Conservation (phyloP, 768 basidiomycete genomes). For the Amanita rimosa region DNA sequence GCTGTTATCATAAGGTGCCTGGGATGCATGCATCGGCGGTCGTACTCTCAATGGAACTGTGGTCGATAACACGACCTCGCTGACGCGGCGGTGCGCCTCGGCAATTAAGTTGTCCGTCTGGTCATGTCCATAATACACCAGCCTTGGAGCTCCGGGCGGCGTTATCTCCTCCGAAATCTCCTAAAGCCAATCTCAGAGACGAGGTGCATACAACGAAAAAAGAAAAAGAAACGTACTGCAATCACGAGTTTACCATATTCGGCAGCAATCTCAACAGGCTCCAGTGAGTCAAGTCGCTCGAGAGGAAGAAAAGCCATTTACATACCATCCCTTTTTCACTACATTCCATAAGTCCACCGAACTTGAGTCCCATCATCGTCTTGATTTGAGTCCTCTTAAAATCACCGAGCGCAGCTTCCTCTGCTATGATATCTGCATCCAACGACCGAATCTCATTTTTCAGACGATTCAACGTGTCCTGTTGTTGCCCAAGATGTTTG, state of each 20-base stretch:
- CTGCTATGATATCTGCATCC: slow-evolving; percentile 75
- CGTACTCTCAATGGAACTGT: slow-evolving; percentile 18
- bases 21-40: background rate
- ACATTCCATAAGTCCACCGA: slow-evolving; percentile 76
- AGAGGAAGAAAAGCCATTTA: slow-evolving; percentile 2
- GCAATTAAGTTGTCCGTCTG: slow-evolving; percentile 49
- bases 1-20: background rate
- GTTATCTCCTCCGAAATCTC: slow-evolving; percentile 78
- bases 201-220: background rate
- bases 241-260: slow-evolving; percentile 44
- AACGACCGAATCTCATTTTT: slow-evolving; percentile 67
- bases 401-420: slow-evolving; percentile 73
- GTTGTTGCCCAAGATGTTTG: slow-evolving; percentile 70
- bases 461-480: slow-evolving; percentile 56
- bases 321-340: slow-evolving; percentile 67
- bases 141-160: slow-evolving; percentile 67
- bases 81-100: slow-evolving; percentile 50
- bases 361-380: slow-evolving; percentile 73
- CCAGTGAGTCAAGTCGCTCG: background rate
- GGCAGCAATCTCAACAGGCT: slow-evolving; percentile 31
- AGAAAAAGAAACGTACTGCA: slow-evolving; percentile 18
- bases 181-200: slow-evolving; percentile 17
- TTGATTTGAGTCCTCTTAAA: slow-evolving; percentile 67
- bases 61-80: slow-evolving; percentile 37
- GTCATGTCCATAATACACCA: slow-evolving; percentile 57